Evolutionary conservation across 2,329 filamentous ascomycete genomes (phyloP).

Genomic region (Amphichorda felina): DNA sequence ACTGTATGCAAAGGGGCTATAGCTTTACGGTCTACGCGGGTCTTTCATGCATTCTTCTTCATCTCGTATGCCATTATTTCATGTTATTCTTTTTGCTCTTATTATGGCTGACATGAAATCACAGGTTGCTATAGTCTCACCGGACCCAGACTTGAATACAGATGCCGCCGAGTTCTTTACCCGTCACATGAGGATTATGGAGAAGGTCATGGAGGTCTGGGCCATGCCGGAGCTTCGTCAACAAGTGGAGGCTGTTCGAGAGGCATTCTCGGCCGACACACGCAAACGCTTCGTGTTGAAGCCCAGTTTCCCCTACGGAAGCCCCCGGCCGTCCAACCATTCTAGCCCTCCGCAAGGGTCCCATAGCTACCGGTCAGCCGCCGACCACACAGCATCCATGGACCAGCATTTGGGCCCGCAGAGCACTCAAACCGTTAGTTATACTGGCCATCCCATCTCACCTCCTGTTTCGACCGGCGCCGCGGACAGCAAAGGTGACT

Average conservation of each 20-base stretch:
- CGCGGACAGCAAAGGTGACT: conserved; percentile 67
- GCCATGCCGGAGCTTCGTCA: conserved; percentile 82
- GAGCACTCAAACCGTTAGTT: conserved; percentile 51
- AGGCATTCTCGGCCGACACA: conserved; percentile 81
- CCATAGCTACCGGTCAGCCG: conserved; percentile 37
- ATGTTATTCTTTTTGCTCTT: neutral
- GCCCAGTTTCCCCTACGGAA: conserved; percentile 76
- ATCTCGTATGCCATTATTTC: conserved; percentile 53
- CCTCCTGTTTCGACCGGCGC: conserved; percentile 66
- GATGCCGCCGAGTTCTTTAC: conserved; percentile 86
- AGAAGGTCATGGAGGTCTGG: conserved; percentile 73
- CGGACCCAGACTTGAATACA: conserved; percentile 74
- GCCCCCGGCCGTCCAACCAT: conserved; percentile 53
- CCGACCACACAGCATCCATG: conserved; percentile 34
- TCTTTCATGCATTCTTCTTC: conserved; percentile 82
- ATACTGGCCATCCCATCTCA: conserved; percentile 60
- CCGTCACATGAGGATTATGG: conserved; percentile 85
- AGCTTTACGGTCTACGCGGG: conserved; percentile 94
- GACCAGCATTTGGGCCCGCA: conserved; percentile 41
- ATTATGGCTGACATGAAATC: conserved; percentile 8
- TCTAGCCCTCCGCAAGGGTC: conserved; percentile 50
- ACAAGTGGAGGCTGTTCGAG: conserved; percentile 78
- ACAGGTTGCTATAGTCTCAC: conserved; percentile 87
- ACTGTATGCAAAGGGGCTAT: conserved; percentile 88
- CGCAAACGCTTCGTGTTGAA: conserved; percentile 83